These are phyloP conservation scores for Fusarium sp. DNA, from an alignment of 2,329 filamentous ascomycete species.

Conservation along the genomic window DNA sequence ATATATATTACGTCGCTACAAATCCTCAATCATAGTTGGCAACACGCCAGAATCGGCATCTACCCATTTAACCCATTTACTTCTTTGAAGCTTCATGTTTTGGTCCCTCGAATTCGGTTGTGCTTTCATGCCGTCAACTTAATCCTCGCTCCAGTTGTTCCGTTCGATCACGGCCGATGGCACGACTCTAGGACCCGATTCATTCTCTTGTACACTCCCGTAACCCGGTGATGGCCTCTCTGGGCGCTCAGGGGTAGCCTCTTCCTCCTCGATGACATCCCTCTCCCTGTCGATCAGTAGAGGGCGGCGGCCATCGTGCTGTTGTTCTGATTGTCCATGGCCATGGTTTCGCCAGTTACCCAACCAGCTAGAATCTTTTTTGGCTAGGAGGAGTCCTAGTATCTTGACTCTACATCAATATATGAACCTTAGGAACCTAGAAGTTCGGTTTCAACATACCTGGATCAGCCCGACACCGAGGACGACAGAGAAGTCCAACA, in stretches of 20 bases:
- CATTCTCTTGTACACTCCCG: slow-evolving; percentile 28
- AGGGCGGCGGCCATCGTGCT: slow-evolving; percentile 36
- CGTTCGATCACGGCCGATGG: slow-evolving; percentile 40
- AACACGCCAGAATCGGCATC: too few relatives aligned
- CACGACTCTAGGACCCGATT: slow-evolving; percentile 40
- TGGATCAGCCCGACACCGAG: slow-evolving; percentile 65
- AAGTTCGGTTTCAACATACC: slow-evolving; percentile 51
- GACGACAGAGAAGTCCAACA: slow-evolving; percentile 65
- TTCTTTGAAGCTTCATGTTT: not conserved
- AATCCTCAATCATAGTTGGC: not conserved
- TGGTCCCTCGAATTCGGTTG: not conserved
- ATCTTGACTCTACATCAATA: slow-evolving; percentile 39
- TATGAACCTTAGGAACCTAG: not conserved
- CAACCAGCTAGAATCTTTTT: slow-evolving; percentile 47
- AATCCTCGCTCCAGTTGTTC: slow-evolving; percentile 43
- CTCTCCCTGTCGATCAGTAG: slow-evolving; percentile 44
- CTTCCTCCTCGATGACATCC: slow-evolving; percentile 45
- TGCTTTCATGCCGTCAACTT: not conserved
- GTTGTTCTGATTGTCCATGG: not conserved
- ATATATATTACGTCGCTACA: not conserved
- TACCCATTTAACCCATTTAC: too few relatives aligned
- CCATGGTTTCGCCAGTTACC: slow-evolving; percentile 37
- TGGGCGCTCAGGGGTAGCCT: slow-evolving; percentile 1
- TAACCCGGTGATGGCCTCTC: slow-evolving; percentile 28
- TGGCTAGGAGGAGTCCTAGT: slow-evolving; percentile 46